A percentile compares a stretch with the other conserved stretches of the same genome.
These are phyloP conservation scores for Apiospora koreana DNA, from an alignment of 2,329 filamentous ascomycete species.

Conservation along the genomic window DNA sequence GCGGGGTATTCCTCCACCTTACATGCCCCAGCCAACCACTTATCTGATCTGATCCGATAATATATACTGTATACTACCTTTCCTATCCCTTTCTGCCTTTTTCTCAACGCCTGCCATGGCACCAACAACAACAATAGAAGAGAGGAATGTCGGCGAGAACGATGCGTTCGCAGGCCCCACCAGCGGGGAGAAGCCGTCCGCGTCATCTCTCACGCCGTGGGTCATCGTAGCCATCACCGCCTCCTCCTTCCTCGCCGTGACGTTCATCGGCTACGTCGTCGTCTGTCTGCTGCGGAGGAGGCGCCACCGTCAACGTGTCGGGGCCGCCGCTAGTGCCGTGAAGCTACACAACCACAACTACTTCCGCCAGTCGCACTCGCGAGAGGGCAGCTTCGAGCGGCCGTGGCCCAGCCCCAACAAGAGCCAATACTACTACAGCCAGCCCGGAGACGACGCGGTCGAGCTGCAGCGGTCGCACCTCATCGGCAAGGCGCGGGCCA, in stretches of 20 bases:
- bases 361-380: neutral
- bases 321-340: neutral
- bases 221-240: conserved; percentile 27
- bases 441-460: conserved; percentile 19
- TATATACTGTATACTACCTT: neutral
- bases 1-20: neutral
- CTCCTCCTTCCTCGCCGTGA: conserved; percentile 22
- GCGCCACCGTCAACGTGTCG: neutral
- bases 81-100: too few relatives aligned
- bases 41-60: neutral
- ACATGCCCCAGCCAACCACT: neutral
- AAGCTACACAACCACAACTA: neutral
- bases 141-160: too few relatives aligned
- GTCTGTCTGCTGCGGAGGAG: neutral
- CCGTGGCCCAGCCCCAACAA: conserved; percentile 17
- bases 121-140: neutral
- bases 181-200: neutral
- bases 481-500: conserved; percentile 34
- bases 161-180: neutral
- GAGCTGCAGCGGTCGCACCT: conserved; percentile 31
- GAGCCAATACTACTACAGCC: conserved; percentile 11
- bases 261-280: conserved; percentile 19
- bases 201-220: conserved; percentile 21
- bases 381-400: neutral
- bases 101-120: neutral